These are phyloP conservation scores for Pochonia chlamydosporia DNA, from an alignment of 2,329 filamentous ascomycete genomes.

Conservation along the genomic window DNA sequence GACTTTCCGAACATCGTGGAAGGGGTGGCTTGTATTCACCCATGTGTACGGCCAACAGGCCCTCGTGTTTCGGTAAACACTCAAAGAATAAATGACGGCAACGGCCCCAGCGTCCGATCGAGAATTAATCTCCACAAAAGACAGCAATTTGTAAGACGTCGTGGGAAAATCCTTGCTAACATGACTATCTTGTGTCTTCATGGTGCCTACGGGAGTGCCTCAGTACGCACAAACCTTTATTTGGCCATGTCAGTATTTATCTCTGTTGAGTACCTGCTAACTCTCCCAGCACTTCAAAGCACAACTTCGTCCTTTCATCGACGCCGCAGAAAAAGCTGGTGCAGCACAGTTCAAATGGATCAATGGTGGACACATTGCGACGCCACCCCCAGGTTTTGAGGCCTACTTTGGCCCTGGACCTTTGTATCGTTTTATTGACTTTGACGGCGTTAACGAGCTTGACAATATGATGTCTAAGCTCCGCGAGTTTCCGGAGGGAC, in stretches of 20 bases:
- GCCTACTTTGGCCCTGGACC: constrained; percentile 51
- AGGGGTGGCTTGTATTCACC: too few relatives aligned
- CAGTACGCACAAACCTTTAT: constrained; percentile 30
- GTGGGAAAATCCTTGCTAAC: neutral
- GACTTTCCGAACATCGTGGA: too few relatives aligned
- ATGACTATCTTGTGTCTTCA: constrained; percentile 55
- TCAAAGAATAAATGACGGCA: too few relatives aligned
- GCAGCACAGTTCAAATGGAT: constrained; percentile 41
- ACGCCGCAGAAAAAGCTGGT: constrained; percentile 12
- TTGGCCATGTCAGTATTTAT: neutral
- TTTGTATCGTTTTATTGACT: constrained; percentile 49
- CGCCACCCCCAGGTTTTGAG: constrained; percentile 47
- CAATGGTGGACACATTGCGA: constrained; percentile 42
- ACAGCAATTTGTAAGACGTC: too few relatives aligned
- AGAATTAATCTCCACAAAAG: neutral
- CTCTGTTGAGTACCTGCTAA: neutral
- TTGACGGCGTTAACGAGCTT: constrained; percentile 33
- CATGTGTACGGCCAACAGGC: too few relatives aligned
- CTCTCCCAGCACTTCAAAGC: constrained; percentile 46
- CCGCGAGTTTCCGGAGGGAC: constrained; percentile 46
- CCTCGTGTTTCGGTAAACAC: too few relatives aligned
- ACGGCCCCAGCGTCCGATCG: too few relatives aligned
- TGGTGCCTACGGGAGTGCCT: constrained; percentile 51
- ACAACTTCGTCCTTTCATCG: constrained; percentile 35
- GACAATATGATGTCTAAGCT: constrained; percentile 45